Evolutionary conservation across 1,284 basidiomycete species (phyloP).

Genomic region (Leccinum ponderosum): DNA sequence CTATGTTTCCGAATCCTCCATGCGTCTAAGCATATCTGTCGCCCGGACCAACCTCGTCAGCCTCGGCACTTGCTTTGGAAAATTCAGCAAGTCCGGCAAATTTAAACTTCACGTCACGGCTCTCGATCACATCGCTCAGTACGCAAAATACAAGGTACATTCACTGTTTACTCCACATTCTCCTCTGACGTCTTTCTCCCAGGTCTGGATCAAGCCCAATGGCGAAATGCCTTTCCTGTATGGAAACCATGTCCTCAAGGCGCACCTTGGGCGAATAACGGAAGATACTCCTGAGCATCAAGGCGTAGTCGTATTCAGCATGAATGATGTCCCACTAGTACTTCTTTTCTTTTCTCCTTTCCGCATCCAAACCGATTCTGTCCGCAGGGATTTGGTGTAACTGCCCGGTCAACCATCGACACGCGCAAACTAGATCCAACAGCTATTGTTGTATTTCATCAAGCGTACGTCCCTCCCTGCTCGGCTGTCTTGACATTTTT

Average conservation of each 20-base stretch:
- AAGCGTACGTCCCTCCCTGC: constrained; percentile 63
- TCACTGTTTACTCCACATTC: background rate
- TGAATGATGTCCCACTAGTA: constrained; percentile 92
- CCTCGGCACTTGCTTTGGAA: constrained; percentile 96
- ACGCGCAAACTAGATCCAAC: constrained; percentile 99
- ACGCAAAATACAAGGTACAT: constrained; percentile 95
- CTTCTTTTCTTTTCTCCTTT: constrained; percentile 25
- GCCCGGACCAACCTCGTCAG: constrained; percentile 92
- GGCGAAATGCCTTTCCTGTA: constrained; percentile 99
- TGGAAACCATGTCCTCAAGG: constrained; percentile 98
- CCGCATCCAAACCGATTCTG: constrained; percentile 6
- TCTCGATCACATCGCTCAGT: constrained; percentile 92
- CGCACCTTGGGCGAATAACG: constrained; percentile 97
- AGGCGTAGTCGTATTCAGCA: constrained; percentile 95
- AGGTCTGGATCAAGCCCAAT: constrained; percentile 99
- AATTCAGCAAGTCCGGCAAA: constrained; percentile 97
- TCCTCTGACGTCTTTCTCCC: background rate
- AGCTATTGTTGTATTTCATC: constrained; percentile 97
- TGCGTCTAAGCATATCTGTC: constrained; percentile 91
- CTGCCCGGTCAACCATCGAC: constrained; percentile 93
- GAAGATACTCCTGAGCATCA: constrained; percentile 99
- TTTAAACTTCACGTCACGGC: constrained; percentile 97
- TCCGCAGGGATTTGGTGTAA: constrained; percentile 93
- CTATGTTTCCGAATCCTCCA: constrained; percentile 92
- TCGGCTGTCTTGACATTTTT: constrained; percentile 1